These are phyloP conservation scores for Psidium friedrichsthalianum DNA, from an alignment of 345 rosid genomes.

Conservation along the genomic window DNA sequence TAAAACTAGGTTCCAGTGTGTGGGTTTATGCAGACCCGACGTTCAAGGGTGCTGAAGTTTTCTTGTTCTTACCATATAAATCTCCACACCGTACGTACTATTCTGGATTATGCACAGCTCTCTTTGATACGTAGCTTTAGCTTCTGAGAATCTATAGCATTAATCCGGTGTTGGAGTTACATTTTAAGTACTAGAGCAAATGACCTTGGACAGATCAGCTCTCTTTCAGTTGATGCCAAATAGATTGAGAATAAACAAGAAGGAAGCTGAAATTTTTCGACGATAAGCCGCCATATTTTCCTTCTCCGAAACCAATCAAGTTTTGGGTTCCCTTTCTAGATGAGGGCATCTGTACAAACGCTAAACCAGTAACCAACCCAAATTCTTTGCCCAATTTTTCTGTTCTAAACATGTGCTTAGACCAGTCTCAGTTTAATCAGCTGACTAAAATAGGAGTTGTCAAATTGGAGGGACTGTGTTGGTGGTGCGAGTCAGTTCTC, in stretches of 20 bases:
- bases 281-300: background rate
- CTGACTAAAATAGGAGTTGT: background rate
- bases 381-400: background rate
- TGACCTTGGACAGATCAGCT: background rate
- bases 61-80: slow-evolving; percentile 25
- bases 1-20: slow-evolving; percentile 44
- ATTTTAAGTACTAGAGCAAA: background rate
- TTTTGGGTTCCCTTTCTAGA: background rate
- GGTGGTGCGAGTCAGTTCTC: slow-evolving; percentile 31
- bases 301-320: background rate
- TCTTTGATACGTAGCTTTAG: background rate
- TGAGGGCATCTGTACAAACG: background rate
- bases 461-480: background rate
- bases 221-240: background rate
- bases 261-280: background rate
- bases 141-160: background rate
- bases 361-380: background rate
- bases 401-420: background rate
- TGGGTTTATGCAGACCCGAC: slow-evolving; percentile 42
- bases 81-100: background rate
- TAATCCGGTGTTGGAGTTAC: background rate
- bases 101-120: background rate
- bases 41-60: slow-evolving; percentile 18
- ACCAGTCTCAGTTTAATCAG: background rate
- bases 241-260: background rate